A percentile compares a stretch with the other conserved stretches of the same genome.
phyloP scores from a whole-genome alignment of 257 asterid species.

The Jacaranda copaia region DNA sequence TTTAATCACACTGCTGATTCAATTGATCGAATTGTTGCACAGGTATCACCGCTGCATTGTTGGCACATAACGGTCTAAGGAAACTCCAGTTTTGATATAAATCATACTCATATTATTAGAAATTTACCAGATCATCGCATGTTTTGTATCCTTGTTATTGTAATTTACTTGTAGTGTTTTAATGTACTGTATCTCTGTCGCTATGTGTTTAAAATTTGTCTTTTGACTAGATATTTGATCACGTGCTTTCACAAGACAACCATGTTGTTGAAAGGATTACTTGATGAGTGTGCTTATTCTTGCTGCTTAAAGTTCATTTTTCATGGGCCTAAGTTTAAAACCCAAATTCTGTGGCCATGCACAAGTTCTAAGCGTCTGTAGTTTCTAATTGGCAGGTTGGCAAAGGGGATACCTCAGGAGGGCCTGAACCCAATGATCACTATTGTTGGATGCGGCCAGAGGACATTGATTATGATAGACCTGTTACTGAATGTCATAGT shows the following conservation, averaged over 20 bases:
- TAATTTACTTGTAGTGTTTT: not conserved
- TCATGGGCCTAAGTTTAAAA: conserved; percentile 1
- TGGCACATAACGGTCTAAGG: not conserved
- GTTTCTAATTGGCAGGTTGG: conserved; percentile 69
- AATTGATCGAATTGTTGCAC: conserved; percentile 71
- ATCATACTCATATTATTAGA: not conserved
- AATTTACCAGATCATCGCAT: not conserved
- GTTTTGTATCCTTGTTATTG: not conserved
- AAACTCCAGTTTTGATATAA: not conserved
- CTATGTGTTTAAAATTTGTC: not conserved
- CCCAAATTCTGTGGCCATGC: not conserved
- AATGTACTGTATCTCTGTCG: not conserved
- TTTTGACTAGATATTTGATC: conserved; percentile 6
- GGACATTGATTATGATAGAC: conserved; percentile 83
- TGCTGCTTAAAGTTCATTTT: not conserved
- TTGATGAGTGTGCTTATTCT: not conserved
- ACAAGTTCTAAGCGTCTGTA: conserved; percentile 21
- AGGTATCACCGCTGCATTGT: conserved; percentile 51
- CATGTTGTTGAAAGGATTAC: not conserved
- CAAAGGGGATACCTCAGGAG: conserved; percentile 76
- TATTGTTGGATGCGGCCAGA: conserved; percentile 97
- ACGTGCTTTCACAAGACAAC: not conserved
- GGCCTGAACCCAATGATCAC: conserved; percentile 74
- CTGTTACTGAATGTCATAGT: conserved; percentile 61
- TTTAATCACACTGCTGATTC: conserved; percentile 89